Conservation (phyloP, 2,329 filamentous ascomycete species). For the Diaporthe velutina region DNA sequence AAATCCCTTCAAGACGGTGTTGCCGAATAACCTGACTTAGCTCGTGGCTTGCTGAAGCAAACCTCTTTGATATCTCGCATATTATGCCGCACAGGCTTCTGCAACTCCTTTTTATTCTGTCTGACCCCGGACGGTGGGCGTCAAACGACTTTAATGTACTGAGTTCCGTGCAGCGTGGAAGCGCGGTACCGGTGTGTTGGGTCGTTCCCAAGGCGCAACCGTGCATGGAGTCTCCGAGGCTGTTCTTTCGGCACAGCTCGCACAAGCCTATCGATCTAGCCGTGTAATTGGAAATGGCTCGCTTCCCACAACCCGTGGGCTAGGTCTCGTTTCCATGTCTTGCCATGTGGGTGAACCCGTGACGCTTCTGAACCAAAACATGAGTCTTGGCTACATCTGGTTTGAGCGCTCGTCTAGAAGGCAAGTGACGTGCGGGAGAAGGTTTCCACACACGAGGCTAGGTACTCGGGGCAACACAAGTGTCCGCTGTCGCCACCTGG, state of each 20-base stretch:
- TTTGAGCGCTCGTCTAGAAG: neutral
- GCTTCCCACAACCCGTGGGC: neutral
- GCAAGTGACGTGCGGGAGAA: neutral
- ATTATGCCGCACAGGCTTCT: neutral
- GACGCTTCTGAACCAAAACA: neutral
- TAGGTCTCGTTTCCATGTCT: neutral
- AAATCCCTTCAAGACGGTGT: neutral
- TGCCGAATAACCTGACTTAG: conserved; percentile 8
- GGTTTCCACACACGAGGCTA: neutral
- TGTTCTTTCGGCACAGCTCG: neutral
- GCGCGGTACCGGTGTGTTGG: neutral
- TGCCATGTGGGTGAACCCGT: neutral
- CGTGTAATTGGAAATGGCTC: neutral
- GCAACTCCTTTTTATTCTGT: neutral
- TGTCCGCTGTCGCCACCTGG: conserved; percentile 4
- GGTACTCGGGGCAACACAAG: neutral
- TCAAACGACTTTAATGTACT: neutral
- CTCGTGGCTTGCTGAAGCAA: conserved; percentile 6
- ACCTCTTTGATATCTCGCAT: conserved; percentile 16
- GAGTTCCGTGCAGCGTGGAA: neutral
- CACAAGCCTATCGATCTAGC: neutral
- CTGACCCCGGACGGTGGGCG: neutral
- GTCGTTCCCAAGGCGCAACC: neutral
- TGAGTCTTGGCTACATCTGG: neutral
- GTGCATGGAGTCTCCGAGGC: neutral